Base-by-base conservation (phyloP, 345 rosid species). In the Brassica carinata region DNA sequence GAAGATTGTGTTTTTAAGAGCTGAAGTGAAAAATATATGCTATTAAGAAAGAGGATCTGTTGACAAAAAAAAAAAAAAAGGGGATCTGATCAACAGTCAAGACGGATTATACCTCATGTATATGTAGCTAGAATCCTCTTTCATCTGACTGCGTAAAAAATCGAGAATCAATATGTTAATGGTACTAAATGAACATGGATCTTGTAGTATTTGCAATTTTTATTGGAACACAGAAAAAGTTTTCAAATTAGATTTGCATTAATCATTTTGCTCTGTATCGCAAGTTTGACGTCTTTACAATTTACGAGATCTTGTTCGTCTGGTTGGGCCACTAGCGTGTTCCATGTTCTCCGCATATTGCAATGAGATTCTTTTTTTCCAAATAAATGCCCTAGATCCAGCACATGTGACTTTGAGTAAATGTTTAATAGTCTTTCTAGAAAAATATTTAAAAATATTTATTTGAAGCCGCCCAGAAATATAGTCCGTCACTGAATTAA, bases 331-430 rank as follows among this genome's bases (percentile, higher is more conserved):
- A 77, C 65, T 19, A 71, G 27, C 17, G 55, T 62, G 75, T 67
- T 63, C 64, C 81, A 77, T 70, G 71, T 62, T 77, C 71, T 77
- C 64, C 53, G 75, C 75, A 43, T 69, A 19, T 70, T 62, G 75
- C 63, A 29, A 43, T 58, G 4, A 61, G 5, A 63, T 40, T 29
- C 31, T 29, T 11, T 40, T 36, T 43, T 38, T 76, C 23, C 18
- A 68, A 38, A 17, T 68, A 15, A 38, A 68, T 68, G 61, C 55
- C 2, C 1, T 34, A 5, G 38, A 34, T 34, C 8, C 38, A 34
- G 8, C 38, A 34, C 38, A 34, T 34, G 38, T 34, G 38, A 34
- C 38, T 34, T 34, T 34, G 8, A 5, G 2, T 34, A 34, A 34
- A 34, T 34, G 38, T 34, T 34, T 7, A 1, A 7, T 34, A 5